phyloP scores from a whole-genome alignment of 305 asterid species.

The Fraxinus floribunda region DNA sequence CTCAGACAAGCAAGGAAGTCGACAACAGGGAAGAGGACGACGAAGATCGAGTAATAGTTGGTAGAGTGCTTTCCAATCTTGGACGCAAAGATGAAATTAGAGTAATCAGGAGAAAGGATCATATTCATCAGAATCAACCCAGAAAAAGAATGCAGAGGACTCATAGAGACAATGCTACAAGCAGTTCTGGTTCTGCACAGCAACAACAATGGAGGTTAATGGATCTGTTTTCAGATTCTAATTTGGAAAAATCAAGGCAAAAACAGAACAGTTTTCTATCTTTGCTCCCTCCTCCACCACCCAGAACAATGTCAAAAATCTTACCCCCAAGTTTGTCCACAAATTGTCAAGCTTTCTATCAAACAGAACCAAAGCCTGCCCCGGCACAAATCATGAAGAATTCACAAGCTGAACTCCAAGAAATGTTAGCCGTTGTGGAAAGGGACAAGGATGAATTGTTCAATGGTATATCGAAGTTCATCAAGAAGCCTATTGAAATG shows the following conservation, averaged over 20 bases:
- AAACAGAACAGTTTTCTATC: slow-evolving; percentile 31
- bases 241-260: slow-evolving; percentile 11
- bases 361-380: slow-evolving; percentile 13
- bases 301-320: slow-evolving; percentile 39
- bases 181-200: neutral
- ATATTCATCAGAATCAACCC: slow-evolving; percentile 19
- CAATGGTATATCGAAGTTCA: slow-evolving; percentile 25
- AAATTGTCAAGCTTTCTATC: slow-evolving; percentile 13
- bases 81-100: slow-evolving; percentile 27
- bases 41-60: slow-evolving; percentile 16
- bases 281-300: slow-evolving; percentile 52
- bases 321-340: slow-evolving; percentile 30
- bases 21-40: slow-evolving; percentile 15
- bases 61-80: slow-evolving; percentile 21
- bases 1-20: slow-evolving; percentile 17
- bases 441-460: slow-evolving; percentile 34
- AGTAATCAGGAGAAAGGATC: slow-evolving; percentile 34
- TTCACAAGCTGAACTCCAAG: slow-evolving; percentile 8
- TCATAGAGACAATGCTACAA: neutral
- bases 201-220: slow-evolving; percentile 19
- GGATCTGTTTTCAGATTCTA: slow-evolving; percentile 23
- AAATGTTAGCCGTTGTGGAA: neutral
- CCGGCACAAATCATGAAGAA: slow-evolving; percentile 5
- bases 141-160: slow-evolving; percentile 35
- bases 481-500: slow-evolving; percentile 21